Evolutionary conservation across 176 grass and related monocot genomes (phyloP).

Genomic region (Themeda triandra): DNA sequence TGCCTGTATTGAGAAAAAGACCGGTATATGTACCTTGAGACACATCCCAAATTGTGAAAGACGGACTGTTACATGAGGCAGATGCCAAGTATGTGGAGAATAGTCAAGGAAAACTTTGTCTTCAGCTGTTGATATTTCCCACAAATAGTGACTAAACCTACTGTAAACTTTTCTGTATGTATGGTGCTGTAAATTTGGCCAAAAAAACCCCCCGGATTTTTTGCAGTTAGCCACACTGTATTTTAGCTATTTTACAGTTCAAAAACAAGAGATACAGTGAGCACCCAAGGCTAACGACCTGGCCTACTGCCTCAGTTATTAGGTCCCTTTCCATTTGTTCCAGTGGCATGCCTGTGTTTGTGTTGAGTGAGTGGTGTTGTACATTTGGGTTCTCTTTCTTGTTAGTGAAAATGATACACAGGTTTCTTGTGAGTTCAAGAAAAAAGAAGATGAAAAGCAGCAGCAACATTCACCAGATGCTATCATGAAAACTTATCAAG

Average conservation of each 20-base stretch:
- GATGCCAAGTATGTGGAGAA: slow-evolving; percentile 85
- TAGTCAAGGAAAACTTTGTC: slow-evolving; percentile 60
- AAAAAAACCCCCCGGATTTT: not conserved
- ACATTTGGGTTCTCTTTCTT: not conserved
- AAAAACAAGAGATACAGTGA: not conserved
- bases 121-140: slow-evolving; percentile 7
- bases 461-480: not conserved
- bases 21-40: slow-evolving; percentile 79
- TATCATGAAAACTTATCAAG: slow-evolving; percentile 43
- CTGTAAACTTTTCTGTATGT: not conserved
- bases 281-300: not conserved
- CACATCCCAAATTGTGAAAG: slow-evolving; percentile 97
- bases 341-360: not conserved
- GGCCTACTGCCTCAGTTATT: not conserved
- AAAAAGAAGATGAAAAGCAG: slow-evolving; percentile 9
- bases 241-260: not conserved
- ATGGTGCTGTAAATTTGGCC: not conserved
- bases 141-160: slow-evolving; percentile 5
- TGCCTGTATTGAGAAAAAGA: not conserved
- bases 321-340: not conserved
- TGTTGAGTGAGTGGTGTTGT: not conserved
- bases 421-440: not conserved
- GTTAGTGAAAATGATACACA: not conserved
- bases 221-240: not conserved
- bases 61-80: slow-evolving; percentile 73